These are phyloP conservation scores for Leccinum pellstonianum DNA, from an alignment of 768 basidiomycete species.

Conservation along the genomic window DNA sequence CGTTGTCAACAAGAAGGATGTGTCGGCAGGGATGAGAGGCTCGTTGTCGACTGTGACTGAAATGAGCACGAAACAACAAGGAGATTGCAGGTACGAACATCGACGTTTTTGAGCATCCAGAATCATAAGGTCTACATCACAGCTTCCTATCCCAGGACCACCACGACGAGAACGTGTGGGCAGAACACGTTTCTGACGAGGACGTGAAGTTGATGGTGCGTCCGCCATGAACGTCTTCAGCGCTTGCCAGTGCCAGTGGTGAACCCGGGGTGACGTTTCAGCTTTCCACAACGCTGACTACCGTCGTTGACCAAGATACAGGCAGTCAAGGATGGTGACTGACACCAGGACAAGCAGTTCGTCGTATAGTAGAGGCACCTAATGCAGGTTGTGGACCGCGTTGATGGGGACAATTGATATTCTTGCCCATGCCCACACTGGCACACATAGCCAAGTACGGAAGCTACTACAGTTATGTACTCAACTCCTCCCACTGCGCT, in stretches of 20 bases:
- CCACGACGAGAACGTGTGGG: constrained; percentile 80
- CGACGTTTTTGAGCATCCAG: constrained; percentile 76
- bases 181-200: constrained; percentile 73
- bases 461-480: not conserved
- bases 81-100: constrained; percentile 47
- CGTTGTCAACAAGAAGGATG: constrained; percentile 73
- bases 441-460: not conserved
- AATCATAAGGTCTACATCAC: constrained; percentile 81
- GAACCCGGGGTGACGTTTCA: constrained; percentile 3
- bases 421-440: not conserved
- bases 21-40: constrained; percentile 63
- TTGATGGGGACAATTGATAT: not conserved
- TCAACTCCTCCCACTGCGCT: not conserved
- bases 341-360: constrained; percentile 1
- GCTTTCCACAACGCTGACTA: constrained; percentile 7
- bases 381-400: constrained; percentile 10
- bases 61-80: constrained; percentile 20
- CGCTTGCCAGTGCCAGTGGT: constrained; percentile 13
- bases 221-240: constrained; percentile 32
- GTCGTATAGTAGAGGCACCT: constrained; percentile 12
- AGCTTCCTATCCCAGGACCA: constrained; percentile 76
- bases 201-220: constrained; percentile 33
- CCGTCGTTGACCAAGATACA: constrained; percentile 2
- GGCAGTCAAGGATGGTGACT: constrained; percentile 2
- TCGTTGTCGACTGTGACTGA: constrained; percentile 60